phyloP scores from a whole-genome alignment of 331 rosid species.

The Rosa hybrid region DNA sequence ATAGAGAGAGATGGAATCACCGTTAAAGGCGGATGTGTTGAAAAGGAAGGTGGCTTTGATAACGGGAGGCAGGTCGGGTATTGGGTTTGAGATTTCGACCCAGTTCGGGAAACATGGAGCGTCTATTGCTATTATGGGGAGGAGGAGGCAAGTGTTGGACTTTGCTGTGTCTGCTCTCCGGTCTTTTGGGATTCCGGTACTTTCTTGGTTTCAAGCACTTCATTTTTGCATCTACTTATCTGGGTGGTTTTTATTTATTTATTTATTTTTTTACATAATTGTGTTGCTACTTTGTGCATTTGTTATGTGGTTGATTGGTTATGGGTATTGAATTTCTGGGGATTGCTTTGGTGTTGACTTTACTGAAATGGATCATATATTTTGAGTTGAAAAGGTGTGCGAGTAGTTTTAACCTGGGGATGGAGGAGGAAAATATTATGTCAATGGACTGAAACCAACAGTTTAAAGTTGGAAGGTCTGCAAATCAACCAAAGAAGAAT shows the following conservation, averaged over 20 bases:
- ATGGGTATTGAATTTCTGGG: not conserved
- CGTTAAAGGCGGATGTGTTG: conserved; percentile 56
- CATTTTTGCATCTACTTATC: not conserved
- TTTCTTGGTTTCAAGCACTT: not conserved
- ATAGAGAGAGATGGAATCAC: conserved; percentile 52
- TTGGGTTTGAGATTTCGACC: conserved; percentile 74
- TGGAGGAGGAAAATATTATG: not conserved
- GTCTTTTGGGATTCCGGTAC: conserved; percentile 65
- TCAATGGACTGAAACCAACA: not conserved
- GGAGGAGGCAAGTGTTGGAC: conserved; percentile 69
- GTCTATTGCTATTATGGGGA: conserved; percentile 86
- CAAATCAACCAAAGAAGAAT: not conserved
- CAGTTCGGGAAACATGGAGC: conserved; percentile 91
- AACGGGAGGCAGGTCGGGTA: conserved; percentile 94
- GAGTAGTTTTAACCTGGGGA: no score
- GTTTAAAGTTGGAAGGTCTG: not conserved
- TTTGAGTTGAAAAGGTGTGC: not conserved
- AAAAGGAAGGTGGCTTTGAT: conserved; percentile 83
- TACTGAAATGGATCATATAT: not conserved
- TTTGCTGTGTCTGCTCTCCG: conserved; percentile 70
- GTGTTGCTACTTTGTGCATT: not conserved
- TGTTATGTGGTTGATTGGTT: not conserved
- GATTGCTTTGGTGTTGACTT: not conserved
- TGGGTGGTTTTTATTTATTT: no score
- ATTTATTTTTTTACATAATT: not conserved